Conservation (phyloP, 805 yeast species). For the Candida arabinofermentans region DNA sequence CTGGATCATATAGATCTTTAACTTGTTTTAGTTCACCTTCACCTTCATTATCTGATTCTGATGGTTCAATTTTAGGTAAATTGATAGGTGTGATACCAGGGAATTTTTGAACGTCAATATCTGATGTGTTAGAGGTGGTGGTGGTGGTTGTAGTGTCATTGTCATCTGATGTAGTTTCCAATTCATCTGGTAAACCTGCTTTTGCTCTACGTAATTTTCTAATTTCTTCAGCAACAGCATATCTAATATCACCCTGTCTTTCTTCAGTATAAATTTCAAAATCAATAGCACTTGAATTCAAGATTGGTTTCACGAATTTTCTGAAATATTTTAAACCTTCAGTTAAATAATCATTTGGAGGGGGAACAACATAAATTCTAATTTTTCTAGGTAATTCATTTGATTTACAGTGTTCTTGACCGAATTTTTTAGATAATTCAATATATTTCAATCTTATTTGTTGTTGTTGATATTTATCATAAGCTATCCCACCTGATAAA, state of each 20-base stretch:
- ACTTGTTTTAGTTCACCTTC: conserved; percentile 26
- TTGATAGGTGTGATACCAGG: conserved; percentile 7
- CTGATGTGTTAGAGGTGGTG: no score
- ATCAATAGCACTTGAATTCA: conserved; percentile 82
- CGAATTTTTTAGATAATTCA: conserved; percentile 49
- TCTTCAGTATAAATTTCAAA: conserved; percentile 71
- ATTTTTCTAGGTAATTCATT: conserved; percentile 66
- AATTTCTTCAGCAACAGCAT: conserved; percentile 75
- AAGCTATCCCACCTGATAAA: conserved; percentile 69
- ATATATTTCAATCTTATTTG: conserved; percentile 63
- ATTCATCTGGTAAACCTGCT: conserved; percentile 22
- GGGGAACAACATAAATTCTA: conserved; percentile 88
- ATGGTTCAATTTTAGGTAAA: conserved; percentile 2
- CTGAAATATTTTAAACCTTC: conserved; percentile 70
- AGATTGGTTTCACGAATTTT: conserved; percentile 77
- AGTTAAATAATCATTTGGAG: conserved; percentile 86
- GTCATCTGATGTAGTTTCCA: conserved; percentile 19
- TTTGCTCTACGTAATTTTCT: conserved; percentile 59
- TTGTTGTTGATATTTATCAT: conserved; percentile 74
- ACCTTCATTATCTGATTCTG: conserved; percentile 16
- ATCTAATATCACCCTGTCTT: conserved; percentile 87
- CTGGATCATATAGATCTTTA: conserved; percentile 37
- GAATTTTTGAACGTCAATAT: background rate
- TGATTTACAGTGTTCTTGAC: conserved; percentile 41
- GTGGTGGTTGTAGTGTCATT: no score